Base-by-base conservation (phyloP, 805 yeast species). In the Suhomyces pyralidae region DNA sequence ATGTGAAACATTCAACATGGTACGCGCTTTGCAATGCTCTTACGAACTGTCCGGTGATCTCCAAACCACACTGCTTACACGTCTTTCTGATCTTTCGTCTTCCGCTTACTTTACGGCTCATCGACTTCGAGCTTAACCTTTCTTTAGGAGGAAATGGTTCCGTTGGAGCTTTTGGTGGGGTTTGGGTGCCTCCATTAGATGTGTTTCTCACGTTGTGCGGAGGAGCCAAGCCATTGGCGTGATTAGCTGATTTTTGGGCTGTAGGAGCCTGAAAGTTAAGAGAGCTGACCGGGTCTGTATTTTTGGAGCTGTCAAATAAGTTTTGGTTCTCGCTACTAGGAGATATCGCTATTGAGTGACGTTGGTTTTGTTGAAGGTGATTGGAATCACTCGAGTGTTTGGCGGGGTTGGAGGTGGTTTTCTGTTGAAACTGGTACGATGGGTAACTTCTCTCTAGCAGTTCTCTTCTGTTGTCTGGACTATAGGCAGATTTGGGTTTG, bases 1-100 rank as follows among this genome's bases (percentile, higher is more conserved):
- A 93, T 5, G 83, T 77, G 68, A 93, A 92, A 70, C 98, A 93
- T 32, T 88, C 86, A 30, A 92, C 86, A 67, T 93, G 98, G 64
- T 81, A 93, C 1, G 89, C 84, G 47, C 79, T 78, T 30, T 84
- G 86, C 61, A 93, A 75, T 0, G 98, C 97, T 48, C 96, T 80
- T 3, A 93, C 94, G 55, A 90, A 84, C 55, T 89, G 90, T n/a
- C 93, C 79, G 5, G 73, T 72, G 42, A 75, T 75, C 32, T 68
- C 72, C 30, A 65, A 55, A 3, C 72, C 70, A 61, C 80, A 75
- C 30, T 64, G 61, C 17, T 63, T 62, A 58, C 80, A 75, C 5
- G 58, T 52, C 59, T 75, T 75, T 40, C 64, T 58, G 17, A 52
- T 56, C 52, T 62, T 68, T 12, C 58, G 55, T 26, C 54, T 53